Percentiles rank a stretch among this genome's conserved stretches.
These are phyloP conservation scores for Abelmoschus esculentus DNA, from an alignment of 345 rosid genomes.

Conservation along the genomic window DNA sequence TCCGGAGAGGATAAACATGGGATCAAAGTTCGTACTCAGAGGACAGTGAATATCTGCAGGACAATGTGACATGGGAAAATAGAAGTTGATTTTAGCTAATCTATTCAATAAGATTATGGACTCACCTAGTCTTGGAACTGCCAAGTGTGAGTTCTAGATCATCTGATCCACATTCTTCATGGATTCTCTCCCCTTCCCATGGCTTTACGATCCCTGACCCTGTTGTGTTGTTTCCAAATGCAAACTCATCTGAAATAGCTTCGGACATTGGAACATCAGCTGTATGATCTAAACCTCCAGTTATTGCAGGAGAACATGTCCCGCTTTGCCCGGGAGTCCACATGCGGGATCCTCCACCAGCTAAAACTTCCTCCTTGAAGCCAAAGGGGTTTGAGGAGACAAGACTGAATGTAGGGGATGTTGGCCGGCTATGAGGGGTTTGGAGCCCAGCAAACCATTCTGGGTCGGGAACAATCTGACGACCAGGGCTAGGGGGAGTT, in stretches of 20 bases:
- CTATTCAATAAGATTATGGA: not conserved
- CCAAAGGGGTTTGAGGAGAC: slow-evolving; percentile 73
- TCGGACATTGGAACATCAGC: slow-evolving; percentile 82
- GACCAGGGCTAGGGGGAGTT: slow-evolving; percentile 94
- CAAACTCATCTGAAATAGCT: slow-evolving; percentile 68
- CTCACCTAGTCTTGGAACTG: slow-evolving; percentile 64
- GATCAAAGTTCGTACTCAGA: not conserved
- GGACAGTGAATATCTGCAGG: not conserved
- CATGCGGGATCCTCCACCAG: slow-evolving; percentile 68
- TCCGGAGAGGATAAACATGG: slow-evolving; percentile 5
- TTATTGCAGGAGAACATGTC: slow-evolving; percentile 87
- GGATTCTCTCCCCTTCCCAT: slow-evolving; percentile 99
- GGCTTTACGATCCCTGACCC: slow-evolving; percentile 83
- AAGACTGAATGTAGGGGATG: slow-evolving; percentile 90
- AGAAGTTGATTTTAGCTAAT: not conserved
- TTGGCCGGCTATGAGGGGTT: slow-evolving; percentile 61
- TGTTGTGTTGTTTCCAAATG: slow-evolving; percentile 59
- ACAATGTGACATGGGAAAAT: slow-evolving; percentile 3
- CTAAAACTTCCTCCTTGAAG: slow-evolving; percentile 51
- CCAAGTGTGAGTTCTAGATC: slow-evolving; percentile 99
- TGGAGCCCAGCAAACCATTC: slow-evolving; percentile 81
- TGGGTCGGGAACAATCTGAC: slow-evolving; percentile 65
- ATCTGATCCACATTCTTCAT: slow-evolving; percentile 85
- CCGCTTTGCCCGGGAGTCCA: slow-evolving; percentile 98
- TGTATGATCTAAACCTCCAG: slow-evolving; percentile 63